phyloP scores from a whole-genome alignment of 352 stramenopile genomes.

The Globisporangium sylvaticum region DNA sequence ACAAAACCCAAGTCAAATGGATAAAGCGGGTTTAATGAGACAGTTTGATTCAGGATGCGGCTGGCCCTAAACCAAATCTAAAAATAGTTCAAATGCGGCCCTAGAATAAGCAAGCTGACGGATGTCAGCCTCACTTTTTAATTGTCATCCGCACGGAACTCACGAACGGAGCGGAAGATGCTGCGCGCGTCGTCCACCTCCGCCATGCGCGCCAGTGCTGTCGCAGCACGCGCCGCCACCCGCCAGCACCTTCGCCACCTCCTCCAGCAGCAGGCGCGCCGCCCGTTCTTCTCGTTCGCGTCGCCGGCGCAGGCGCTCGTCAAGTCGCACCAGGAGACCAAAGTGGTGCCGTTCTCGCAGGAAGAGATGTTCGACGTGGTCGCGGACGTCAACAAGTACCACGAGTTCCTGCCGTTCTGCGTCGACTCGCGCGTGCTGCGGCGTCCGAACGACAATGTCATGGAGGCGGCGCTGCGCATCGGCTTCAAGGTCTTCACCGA shows the following conservation, averaged over 20 bases:
- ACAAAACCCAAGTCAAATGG: too few species aligned
- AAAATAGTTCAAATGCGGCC: neutral
- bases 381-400: constrained; percentile 64
- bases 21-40: neutral
- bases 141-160: neutral
- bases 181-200: constrained; percentile 10
- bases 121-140: neutral
- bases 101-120: neutral
- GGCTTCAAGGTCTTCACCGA: constrained; percentile 85
- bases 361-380: constrained; percentile 83
- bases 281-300: constrained; percentile 59
- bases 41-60: too few species aligned
- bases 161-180: constrained; percentile 18
- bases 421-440: constrained; percentile 72
- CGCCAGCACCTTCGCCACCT: neutral
- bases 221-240: neutral
- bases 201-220: constrained; percentile 2
- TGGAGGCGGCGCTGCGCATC: constrained; percentile 67
- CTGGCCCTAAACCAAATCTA: neutral
- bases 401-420: constrained; percentile 79
- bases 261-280: neutral
- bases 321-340: constrained; percentile 71
- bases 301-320: constrained; percentile 44
- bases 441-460: constrained; percentile 68
- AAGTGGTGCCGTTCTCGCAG: constrained; percentile 70